Evolutionary conservation across 1,284 basidiomycete species (phyloP), one percentile per base, ranked within the genome.

Genomic region (Cutaneotrichosporon spelunceum): DNA sequence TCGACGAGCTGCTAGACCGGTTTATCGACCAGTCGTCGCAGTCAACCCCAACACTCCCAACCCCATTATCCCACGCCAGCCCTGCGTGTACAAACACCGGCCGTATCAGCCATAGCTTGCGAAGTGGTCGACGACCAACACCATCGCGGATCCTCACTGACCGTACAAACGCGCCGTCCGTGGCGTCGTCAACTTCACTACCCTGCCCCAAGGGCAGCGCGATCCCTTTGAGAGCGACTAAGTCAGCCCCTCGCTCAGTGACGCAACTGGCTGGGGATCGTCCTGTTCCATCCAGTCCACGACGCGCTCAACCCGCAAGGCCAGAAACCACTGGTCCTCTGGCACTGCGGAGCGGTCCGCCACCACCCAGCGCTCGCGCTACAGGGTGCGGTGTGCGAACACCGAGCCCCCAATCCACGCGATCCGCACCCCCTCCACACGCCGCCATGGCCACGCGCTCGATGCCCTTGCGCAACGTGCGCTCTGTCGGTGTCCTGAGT

Each of bases 1-100:
- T 64, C 3, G 63, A 64, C 53, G 63, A 61, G 42, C 63, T 64
- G 11, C 57, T 64, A 7, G 63, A 64, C 14, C 53, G 56, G 1
- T 64, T 60, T 13, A 47, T 64, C 16, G 59, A 63, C 42, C 34
- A 56, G 2, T 30, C 34, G 9, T 50, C 44, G 3, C 57, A 59
- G 30, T 53, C 59, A 0, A 14, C 39, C 11, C 57, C 63, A n/a
- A 27, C 36, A 6, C 23, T 47, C 0, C 33, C 24, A 2, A 45
- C 63, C 3, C 53, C 56, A 16, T 16, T 6, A 34, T 36, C 33
- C 21, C 23, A 23, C 14, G 23, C 52, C 11, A 53, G 52, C 34
- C 39, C 52, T 11, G 21, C 34, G 14, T 33, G 34, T 11, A 39
- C 52, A 5, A 26, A 14, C 13, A 39, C 52, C 4, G 27, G 27